Evolutionary conservation across 1,139 yeast genomes (phyloP).

Genomic region (Candida sojae): DNA sequence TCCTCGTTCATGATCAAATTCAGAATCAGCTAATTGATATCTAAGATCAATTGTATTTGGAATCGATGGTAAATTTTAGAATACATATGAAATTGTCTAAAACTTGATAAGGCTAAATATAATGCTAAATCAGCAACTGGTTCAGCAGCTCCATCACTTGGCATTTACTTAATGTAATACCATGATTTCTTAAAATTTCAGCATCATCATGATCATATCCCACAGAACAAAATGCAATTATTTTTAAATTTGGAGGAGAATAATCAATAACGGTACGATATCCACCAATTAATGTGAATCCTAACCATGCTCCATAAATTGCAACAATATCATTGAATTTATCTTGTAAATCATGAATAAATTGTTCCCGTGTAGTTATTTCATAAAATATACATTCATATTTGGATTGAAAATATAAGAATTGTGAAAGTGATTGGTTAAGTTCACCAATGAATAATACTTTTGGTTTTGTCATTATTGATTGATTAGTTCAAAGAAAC

Average conservation of each 20-base stretch:
- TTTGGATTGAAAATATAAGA: conserved; percentile 31
- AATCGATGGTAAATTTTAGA: conserved; percentile 20
- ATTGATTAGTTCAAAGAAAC: too few species aligned
- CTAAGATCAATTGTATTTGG: conserved; percentile 14
- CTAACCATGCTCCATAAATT: conserved; percentile 66
- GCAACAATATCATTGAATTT: conserved; percentile 49
- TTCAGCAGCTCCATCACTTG: conserved; percentile 60
- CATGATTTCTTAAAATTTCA: conserved; percentile 32
- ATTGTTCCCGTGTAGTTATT: conserved; percentile 41
- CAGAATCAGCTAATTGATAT: conserved; percentile 10
- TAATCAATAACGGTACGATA: conserved; percentile 52
- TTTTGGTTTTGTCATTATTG: conserved; percentile 20
- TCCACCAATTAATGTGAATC: conserved; percentile 53
- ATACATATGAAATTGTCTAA: conserved; percentile 59
- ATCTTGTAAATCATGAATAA: conserved; percentile 30
- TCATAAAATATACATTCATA: conserved; percentile 48
- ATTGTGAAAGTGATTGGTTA: conserved; percentile 25
- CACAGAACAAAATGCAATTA: conserved; percentile 68
- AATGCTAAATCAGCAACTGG: conserved; percentile 80
- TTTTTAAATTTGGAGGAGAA: conserved; percentile 53
- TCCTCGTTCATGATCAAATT: conserved; percentile 12
- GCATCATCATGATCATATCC: conserved; percentile 69
- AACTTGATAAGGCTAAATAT: conserved; percentile 57
- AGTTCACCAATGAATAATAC: conserved; percentile 49
- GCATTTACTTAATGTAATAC: conserved; percentile 67